A percentile compares a stretch with the other conserved stretches of the same genome.
Conservation (phyloP, 306 rosid genomes). For the Trifolium fragiferum region DNA sequence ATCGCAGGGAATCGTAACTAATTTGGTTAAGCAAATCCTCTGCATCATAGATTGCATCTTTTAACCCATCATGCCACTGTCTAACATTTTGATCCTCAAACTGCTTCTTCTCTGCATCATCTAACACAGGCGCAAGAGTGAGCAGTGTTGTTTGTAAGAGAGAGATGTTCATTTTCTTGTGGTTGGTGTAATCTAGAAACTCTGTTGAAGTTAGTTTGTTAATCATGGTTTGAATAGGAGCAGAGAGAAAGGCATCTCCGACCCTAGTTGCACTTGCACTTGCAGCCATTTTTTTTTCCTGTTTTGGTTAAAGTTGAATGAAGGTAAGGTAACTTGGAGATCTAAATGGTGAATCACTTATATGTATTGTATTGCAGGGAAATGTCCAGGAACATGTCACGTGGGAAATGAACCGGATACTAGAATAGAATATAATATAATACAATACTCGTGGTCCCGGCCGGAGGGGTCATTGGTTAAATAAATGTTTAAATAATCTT, state of each 20-base stretch:
- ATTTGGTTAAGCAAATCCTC: background rate
- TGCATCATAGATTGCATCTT: background rate
- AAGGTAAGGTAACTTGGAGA: too few relatives aligned
- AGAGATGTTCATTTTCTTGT: background rate
- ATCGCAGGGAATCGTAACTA: background rate
- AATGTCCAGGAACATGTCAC: too few relatives aligned
- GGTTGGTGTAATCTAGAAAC: background rate
- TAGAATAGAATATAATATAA: too few relatives aligned
- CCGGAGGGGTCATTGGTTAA: too few relatives aligned
- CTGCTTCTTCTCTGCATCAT: conserved; percentile 2
- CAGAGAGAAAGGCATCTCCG: background rate
- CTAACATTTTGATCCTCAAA: background rate
- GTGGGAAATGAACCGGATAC: too few relatives aligned
- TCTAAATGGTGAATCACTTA: too few relatives aligned
- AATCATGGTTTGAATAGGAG: background rate
- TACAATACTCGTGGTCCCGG: too few relatives aligned
- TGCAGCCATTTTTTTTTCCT: background rate
- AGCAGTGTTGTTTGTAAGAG: background rate
- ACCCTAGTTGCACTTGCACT: too few relatives aligned
- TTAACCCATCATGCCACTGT: background rate
- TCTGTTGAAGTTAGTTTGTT: background rate
- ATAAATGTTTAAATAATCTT: too few relatives aligned
- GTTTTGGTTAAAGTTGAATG: background rate
- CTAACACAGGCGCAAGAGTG: background rate
- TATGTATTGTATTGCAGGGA: too few relatives aligned